Percentiles rank a stretch among this genome's conserved stretches.
These are phyloP conservation scores for Kwoniella botswanensis DNA, from an alignment of 768 basidiomycete genomes.

Conservation along the genomic window DNA sequence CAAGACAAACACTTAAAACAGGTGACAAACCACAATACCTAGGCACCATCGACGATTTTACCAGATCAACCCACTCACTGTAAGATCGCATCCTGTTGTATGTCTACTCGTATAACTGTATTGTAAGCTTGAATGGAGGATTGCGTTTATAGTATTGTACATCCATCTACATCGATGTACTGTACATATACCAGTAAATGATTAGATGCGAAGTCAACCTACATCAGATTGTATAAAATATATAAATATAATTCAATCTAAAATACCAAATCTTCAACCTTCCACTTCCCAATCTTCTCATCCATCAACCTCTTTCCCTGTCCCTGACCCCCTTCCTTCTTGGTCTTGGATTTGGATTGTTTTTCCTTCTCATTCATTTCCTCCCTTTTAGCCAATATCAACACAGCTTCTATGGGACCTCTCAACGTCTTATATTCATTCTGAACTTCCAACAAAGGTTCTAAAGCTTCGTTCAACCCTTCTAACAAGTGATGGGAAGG, in stretches of 20 bases:
- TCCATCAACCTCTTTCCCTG: conserved; percentile 26
- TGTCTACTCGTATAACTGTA: too few species aligned
- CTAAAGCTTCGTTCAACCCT: conserved; percentile 30
- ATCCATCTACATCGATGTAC: too few species aligned
- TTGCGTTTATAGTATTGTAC: too few species aligned
- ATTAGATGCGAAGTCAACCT: too few species aligned
- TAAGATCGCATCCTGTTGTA: too few species aligned
- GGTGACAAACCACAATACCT: background rate
- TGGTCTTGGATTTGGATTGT: background rate
- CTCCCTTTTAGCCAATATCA: conserved; percentile 44
- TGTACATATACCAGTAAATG: too few species aligned
- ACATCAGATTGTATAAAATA: too few species aligned
- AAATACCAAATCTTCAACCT: conserved; percentile 33
- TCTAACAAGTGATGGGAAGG: conserved; percentile 46
- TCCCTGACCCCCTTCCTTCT: conserved; percentile 19
- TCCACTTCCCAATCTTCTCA: conserved; percentile 31
- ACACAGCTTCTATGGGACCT: conserved; percentile 50
- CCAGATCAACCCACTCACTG: too few species aligned
- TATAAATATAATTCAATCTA: too few species aligned
- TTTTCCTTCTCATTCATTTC: conserved; percentile 16
- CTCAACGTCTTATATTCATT: conserved; percentile 41
- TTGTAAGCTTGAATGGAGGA: too few species aligned
- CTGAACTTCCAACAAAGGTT: conserved; percentile 45
- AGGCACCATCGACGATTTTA: background rate
- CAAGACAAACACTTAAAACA: background rate